Conservation (phyloP, 2,329 filamentous ascomycete species). For the Beauveria asiatica region DNA sequence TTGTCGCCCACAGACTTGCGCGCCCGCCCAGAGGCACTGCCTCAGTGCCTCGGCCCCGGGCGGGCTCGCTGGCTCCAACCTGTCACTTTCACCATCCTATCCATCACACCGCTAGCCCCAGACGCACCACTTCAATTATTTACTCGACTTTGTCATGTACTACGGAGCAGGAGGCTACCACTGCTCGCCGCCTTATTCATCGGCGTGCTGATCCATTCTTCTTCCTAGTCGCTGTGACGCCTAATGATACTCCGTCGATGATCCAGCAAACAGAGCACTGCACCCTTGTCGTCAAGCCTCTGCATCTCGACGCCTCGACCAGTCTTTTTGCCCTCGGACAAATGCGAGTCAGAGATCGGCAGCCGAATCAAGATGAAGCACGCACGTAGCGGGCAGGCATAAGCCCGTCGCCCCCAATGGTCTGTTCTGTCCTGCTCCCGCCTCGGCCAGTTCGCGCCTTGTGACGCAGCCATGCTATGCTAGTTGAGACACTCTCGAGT, state of each 20-base stretch:
- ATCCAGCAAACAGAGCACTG: not conserved
- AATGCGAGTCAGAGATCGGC: slow-evolving; percentile 17
- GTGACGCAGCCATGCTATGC: not conserved
- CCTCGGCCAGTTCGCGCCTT: not conserved
- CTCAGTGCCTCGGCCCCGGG: no score
- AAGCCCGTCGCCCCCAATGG: slow-evolving; percentile 12
- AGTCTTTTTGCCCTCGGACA: not conserved
- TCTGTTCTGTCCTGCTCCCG: not conserved
- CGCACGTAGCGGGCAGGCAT: slow-evolving; percentile 1
- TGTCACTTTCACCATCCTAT: not conserved
- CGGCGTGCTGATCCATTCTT: not conserved
- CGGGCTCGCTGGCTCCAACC: not conserved
- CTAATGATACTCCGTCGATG: not conserved
- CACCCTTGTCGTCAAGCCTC: not conserved
- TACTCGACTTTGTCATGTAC: not conserved
- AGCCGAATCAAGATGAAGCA: slow-evolving; percentile 15
- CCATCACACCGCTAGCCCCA: slow-evolving; percentile 1
- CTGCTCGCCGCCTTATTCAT: not conserved
- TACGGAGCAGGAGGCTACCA: no score
- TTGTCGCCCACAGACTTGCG: not conserved
- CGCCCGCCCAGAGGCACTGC: not conserved
- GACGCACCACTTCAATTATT: not conserved
- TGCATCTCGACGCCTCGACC: slow-evolving; percentile 5
- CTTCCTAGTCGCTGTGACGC: not conserved
- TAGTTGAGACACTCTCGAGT: not conserved